These are phyloP conservation scores for Raphanus hybrid DNA, from an alignment of 441 rosid species.

Conservation along the genomic window DNA sequence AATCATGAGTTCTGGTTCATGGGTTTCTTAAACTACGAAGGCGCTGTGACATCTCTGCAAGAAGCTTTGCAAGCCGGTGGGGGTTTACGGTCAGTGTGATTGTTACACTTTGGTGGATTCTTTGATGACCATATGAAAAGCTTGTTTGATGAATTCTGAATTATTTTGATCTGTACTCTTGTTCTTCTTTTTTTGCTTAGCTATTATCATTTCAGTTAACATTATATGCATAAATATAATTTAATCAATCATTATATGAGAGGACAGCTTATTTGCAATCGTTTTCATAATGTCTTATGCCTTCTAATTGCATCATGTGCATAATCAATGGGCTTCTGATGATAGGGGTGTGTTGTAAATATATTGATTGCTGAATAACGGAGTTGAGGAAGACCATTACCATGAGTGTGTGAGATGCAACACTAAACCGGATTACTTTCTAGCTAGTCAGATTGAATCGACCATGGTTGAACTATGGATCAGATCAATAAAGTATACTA, in stretches of 20 bases:
- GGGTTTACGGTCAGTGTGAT: constrained; percentile 51
- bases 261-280: not conserved
- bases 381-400: not conserved
- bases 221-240: constrained; percentile 5
- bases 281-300: not conserved
- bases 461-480: no score
- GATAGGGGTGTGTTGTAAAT: not conserved
- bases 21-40: constrained; percentile 81
- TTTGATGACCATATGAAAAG: constrained; percentile 14
- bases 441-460: no score
- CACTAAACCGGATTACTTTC: no score
- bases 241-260: not conserved
- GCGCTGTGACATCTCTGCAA: constrained; percentile 64
- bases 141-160: constrained; percentile 11
- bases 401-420: not conserved
- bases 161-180: constrained; percentile 9
- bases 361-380: not conserved
- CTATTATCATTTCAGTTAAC: constrained; percentile 19
- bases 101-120: constrained; percentile 4
- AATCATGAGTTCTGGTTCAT: constrained; percentile 95
- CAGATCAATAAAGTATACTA: no score
- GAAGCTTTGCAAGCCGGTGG: constrained; percentile 52
- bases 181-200: constrained; percentile 23
- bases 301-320: not conserved
- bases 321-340: not conserved